Evolutionary conservation across 139 green algal species (phyloP).

Genomic region (Volvox africanus): DNA sequence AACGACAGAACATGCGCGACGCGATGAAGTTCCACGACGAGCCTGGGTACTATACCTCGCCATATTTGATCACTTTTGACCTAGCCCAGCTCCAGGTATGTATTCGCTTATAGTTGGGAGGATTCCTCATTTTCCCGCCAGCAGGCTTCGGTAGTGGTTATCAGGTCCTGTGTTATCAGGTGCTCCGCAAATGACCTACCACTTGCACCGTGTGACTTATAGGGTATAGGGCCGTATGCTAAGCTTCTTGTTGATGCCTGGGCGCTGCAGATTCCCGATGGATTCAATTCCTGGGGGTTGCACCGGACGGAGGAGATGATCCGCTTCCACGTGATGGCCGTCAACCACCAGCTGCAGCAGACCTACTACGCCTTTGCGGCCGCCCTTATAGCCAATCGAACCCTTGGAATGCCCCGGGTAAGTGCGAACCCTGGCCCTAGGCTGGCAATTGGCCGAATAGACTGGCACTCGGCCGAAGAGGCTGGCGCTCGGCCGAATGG

Average conservation of each 20-base stretch:
- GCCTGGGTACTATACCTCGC: conserved; percentile 36
- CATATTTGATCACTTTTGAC: conserved; percentile 1
- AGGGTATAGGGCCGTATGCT: too few species aligned
- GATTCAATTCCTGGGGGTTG: conserved; percentile 32
- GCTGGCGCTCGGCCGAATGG: too few species aligned
- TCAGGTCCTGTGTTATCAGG: too few species aligned
- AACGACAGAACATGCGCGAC: conserved; percentile 54
- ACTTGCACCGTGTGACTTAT: too few species aligned
- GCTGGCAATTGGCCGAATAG: too few species aligned
- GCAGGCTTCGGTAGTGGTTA: too few species aligned
- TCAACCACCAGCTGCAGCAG: conserved; percentile 58
- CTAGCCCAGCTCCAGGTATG: conserved; percentile 27
- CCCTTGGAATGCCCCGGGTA: conserved; percentile 53
- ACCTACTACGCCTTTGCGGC: conserved; percentile 56
- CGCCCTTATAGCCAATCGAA: conserved; percentile 35
- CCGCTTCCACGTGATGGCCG: conserved; percentile 52
- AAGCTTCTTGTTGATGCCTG: too few species aligned
- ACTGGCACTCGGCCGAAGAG: too few species aligned
- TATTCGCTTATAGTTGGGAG: background rate
- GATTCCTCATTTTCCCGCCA: too few species aligned
- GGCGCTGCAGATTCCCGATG: conserved; percentile 33
- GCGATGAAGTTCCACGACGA: conserved; percentile 53
- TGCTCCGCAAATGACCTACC: too few species aligned
- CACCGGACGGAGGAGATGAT: conserved; percentile 56
- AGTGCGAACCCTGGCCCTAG: too few species aligned